Base-by-base conservation (phyloP, 2,329 filamentous ascomycete genomes). In the Talaromyces sp. region DNA sequence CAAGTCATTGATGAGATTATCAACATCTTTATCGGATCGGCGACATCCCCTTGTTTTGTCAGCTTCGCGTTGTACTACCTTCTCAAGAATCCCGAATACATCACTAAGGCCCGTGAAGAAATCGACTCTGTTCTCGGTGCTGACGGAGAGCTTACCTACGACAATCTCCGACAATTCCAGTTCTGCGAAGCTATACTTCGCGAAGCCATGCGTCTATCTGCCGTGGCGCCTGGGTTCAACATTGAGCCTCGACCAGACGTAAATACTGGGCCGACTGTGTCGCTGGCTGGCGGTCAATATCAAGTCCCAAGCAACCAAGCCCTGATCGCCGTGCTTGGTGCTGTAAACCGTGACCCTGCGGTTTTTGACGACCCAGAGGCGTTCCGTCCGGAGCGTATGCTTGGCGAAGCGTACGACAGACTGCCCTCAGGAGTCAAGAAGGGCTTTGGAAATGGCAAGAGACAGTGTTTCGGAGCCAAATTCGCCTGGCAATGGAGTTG, bases 401-500 rank as follows among this genome's bases (percentile, higher is more conserved):
- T 89, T 0, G 87, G 90, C 25, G 89, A 89, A 19, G 83, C 84
- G 31, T 92, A 91, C 72, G 85, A 87, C 65, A 83, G 83, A 31
- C 81, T 90, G 6, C 88, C 86, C 5, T 82, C 83, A 15, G 86
- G 86, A 62, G 83, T 83, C 31, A 90, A 86, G 86, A 90, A 90
- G 67, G 73, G 90, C 4, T 94, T 93, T 70, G 91, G 91, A 0
- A 90, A 90, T 65, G 90, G 90, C 2, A 82, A 85, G 67, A 81
- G 91, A 57, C 86, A 80, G 1, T 94, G 90, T 69, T 92, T 92
- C 64, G 90, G 91, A 1, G 81, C 87, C 7, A 82, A 84, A 0
- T 93, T 92, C 74, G 90, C 90, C 1, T 90, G 87, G 87, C 89
- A 93, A 72, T 91, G 93, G 78, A 83, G 85, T 1, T 73, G 90